These are phyloP conservation scores for Abrus pulchellus DNA, from an alignment of 306 rosid species.

Conservation along the genomic window DNA sequence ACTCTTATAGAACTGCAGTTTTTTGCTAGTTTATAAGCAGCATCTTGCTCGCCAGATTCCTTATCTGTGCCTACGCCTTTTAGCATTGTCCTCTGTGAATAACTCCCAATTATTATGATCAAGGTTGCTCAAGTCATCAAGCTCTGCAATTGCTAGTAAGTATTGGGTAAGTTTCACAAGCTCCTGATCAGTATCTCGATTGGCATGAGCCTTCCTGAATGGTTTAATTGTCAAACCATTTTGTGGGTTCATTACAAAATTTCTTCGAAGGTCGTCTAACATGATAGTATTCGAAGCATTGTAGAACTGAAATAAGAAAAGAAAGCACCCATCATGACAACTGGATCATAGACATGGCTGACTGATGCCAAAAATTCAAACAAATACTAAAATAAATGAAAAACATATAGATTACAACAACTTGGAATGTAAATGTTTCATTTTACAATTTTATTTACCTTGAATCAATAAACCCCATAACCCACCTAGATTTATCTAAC, in stretches of 20 bases:
- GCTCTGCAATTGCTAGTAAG: constrained; percentile 92
- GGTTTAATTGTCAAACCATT: constrained; percentile 92
- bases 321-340: constrained; percentile 44
- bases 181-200: constrained; percentile 83
- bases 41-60: constrained; percentile 41
- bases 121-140: constrained; percentile 80
- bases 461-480: background rate
- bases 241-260: constrained; percentile 98
- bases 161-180: constrained; percentile 89
- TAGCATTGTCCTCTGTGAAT: constrained; percentile 69
- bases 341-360: background rate
- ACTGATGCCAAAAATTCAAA: background rate
- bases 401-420: constrained; percentile 7
- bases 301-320: constrained; percentile 71
- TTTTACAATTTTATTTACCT: constrained; percentile 14
- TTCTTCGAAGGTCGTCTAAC: constrained; percentile 93
- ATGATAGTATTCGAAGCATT: constrained; percentile 82
- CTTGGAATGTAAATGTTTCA: background rate
- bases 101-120: constrained; percentile 77
- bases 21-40: constrained; percentile 17
- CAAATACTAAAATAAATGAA: background rate
- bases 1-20: constrained; percentile 16
- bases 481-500: constrained; percentile 21
- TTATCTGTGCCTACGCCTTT: constrained; percentile 83
- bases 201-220: constrained; percentile 97